Base-by-base conservation (phyloP, 495 filamentous ascomycete genomes). In the Penicillium dipodomyicola region DNA sequence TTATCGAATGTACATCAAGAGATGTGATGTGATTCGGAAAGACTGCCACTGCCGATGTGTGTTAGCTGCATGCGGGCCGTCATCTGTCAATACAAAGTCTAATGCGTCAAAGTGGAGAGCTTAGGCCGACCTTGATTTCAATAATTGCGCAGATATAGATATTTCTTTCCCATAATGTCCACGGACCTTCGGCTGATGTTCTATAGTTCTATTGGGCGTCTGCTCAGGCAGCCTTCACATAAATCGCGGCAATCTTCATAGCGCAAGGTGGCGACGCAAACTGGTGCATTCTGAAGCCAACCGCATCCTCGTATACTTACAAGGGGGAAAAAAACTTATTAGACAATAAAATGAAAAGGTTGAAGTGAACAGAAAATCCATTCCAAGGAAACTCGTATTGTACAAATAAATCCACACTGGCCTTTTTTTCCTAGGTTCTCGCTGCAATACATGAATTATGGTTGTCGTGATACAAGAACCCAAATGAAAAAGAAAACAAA, bases 381-480 rank as follows among this genome's bases (percentile, higher is more conserved):
- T 54, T 54, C 41, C 30, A 54, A 52, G 49, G n/a, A 41, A 45
- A 54, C 52, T 54, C 41, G 30, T 54, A 54, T 19, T 45, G 55
- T 51, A 47, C 49, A 58, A 17, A 47, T 49, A 46, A 22, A 60
- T 48, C 25, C 39, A 54, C 32, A 32, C 8, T 56, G 49, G 59
- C 59, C 64, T 63, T 68, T 65, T 65, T 65, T 52, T 44, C 35
- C 46, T 62, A 42, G 29, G 49, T 52, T 27, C 47, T 65, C 56
- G 58, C 58, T 60, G 49, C 42, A 60, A 63, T 59, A 68, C 55
- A 65, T 67, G 54, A 61, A 68, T 68, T 64, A 64, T 57, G 54
- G 57, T 59, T 58, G 59, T 67, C 61, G 52, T 65, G 39, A 64
- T 63, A 68, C 58, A 63, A 50, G 32, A 65, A 40, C 52, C 46